Evolutionary conservation across 225 moss, liverwort and hornwort genomes (phyloP).

Genomic region (Antitrichia curtipendula): DNA sequence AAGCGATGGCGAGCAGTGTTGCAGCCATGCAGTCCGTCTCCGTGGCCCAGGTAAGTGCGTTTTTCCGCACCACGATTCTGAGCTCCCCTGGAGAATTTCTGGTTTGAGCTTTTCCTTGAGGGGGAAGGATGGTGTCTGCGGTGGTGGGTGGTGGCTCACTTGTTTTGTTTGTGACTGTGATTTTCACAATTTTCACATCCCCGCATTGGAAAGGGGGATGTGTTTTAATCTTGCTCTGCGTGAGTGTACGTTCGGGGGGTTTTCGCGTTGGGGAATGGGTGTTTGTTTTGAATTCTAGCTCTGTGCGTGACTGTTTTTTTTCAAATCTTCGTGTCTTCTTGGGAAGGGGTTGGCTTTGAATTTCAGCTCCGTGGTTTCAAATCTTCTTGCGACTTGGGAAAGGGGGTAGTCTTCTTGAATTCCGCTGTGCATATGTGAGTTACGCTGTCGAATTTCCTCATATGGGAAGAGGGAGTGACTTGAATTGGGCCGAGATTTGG

Average conservation of each 20-base stretch:
- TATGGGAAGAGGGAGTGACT: no score
- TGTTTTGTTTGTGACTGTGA: not conserved
- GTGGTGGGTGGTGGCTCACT: no score
- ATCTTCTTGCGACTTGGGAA: no score
- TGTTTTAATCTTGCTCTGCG: no score
- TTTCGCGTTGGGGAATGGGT: not conserved
- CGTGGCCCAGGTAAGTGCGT: slow-evolving; percentile 22
- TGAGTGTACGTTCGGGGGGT: not conserved
- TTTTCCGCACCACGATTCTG: not conserved
- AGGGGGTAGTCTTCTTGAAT: not conserved
- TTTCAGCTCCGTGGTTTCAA: not conserved
- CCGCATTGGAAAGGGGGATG: not conserved
- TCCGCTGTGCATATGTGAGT: not conserved
- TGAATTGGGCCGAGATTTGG: not conserved
- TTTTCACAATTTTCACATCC: not conserved
- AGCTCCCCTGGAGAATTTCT: not conserved
- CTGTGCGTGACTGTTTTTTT: not conserved
- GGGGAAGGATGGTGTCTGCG: not conserved
- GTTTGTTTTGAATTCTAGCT: not conserved
- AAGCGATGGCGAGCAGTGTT: slow-evolving; percentile 30
- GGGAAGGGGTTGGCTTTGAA: not conserved
- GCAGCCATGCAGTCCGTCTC: slow-evolving; percentile 36
- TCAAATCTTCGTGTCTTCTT: not conserved
- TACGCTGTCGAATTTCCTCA: not conserved
- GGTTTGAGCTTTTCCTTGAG: not conserved